Evolutionary conservation across 1,139 yeast species (phyloP).

Genomic region (Candida glucosophila): DNA sequence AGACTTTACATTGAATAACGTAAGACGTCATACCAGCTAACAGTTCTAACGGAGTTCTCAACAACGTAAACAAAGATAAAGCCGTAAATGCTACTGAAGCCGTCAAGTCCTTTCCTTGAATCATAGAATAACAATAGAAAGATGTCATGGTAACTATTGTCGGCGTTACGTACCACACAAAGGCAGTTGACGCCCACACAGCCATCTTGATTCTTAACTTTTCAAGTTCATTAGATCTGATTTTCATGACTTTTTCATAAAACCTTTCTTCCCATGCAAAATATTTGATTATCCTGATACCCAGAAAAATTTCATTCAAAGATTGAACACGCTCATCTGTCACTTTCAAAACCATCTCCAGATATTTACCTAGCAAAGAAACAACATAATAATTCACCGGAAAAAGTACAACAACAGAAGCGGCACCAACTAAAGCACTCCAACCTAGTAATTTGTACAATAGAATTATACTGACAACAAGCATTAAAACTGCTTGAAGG

Average conservation of each 20-base stretch:
- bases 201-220: constrained; percentile 52
- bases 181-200: constrained; percentile 58
- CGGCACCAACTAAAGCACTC: constrained; percentile 81
- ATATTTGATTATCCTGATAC: constrained; percentile 87
- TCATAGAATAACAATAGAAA: constrained; percentile 68
- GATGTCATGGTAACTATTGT: constrained; percentile 70
- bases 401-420: constrained; percentile 50
- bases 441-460: constrained; percentile 73
- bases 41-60: constrained; percentile 82
- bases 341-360: constrained; percentile 64
- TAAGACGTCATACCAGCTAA: constrained; percentile 81
- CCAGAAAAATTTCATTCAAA: constrained; percentile 87
- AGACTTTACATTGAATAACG: constrained; percentile 82
- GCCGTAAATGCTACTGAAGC: constrained; percentile 93
- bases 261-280: constrained; percentile 95
- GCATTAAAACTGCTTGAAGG: constrained; percentile 64
- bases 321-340: constrained; percentile 91
- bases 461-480: constrained; percentile 54
- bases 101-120: constrained; percentile 66
- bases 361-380: constrained; percentile 51
- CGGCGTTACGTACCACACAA: constrained; percentile 77
- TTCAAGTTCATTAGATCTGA: constrained; percentile 66
- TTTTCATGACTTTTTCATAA: constrained; percentile 56
- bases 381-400: constrained; percentile 74
- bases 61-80: constrained; percentile 70